A percentile compares a stretch with the other conserved stretches of the same genome.
phyloP scores from a whole-genome alignment of 2,329 filamentous ascomycete species.

The Fusarium phyllophilum region DNA sequence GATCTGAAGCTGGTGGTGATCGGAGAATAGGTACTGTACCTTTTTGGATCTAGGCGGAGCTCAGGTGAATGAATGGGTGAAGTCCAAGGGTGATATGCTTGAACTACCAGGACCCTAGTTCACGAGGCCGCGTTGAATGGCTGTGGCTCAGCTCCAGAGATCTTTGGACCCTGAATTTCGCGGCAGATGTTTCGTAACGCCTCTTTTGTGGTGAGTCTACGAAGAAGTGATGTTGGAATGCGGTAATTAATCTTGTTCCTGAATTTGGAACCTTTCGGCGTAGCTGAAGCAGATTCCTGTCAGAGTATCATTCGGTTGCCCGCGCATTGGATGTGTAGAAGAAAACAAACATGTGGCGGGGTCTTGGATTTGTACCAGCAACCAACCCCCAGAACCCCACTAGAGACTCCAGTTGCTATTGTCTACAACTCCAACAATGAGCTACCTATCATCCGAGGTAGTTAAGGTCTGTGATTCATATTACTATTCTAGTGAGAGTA shows the following conservation, averaged over 20 bases:
- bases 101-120: slow-evolving; percentile 25
- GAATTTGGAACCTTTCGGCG: neutral
- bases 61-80: slow-evolving; percentile 32
- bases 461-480: neutral
- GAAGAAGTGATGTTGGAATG: neutral
- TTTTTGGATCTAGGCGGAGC: slow-evolving; percentile 7
- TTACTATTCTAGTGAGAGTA: neutral
- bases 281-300: neutral
- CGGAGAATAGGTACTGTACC: slow-evolving; percentile 13
- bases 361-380: slow-evolving; percentile 32
- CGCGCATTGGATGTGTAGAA: slow-evolving; percentile 2
- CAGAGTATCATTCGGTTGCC: neutral
- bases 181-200: neutral
- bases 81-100: slow-evolving; percentile 20
- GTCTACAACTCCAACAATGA: neutral
- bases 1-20: neutral
- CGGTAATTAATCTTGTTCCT: neutral
- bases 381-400: slow-evolving; percentile 35
- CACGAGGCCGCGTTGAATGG: slow-evolving; percentile 36
- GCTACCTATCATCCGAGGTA: neutral
- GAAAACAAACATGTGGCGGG: slow-evolving; percentile 42
- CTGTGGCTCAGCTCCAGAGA: slow-evolving; percentile 42
- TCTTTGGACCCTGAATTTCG: slow-evolving; percentile 16
- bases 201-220: neutral
- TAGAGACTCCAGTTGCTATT: slow-evolving; percentile 1